These are phyloP conservation scores for Sclerospora graminicola DNA, from an alignment of 352 stramenopile genomes.

Conservation along the genomic window DNA sequence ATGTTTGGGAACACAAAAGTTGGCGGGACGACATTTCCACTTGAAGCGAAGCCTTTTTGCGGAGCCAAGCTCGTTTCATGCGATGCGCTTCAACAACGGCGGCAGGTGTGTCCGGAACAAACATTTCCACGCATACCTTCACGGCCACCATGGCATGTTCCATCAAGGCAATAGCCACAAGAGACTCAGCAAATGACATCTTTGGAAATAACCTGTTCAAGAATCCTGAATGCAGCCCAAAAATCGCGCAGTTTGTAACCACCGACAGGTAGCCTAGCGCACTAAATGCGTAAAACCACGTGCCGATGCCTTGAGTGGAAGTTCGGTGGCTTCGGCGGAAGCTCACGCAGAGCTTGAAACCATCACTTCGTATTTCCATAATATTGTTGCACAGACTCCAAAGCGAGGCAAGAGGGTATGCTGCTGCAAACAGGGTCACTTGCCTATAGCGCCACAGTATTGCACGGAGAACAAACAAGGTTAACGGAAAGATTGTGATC, in stretches of 20 bases:
- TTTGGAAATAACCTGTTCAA: conserved; percentile 57
- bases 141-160: conserved; percentile 73
- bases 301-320: conserved; percentile 79
- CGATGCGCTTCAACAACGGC: conserved; percentile 53
- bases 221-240: conserved; percentile 86
- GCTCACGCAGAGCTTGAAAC: conserved; percentile 89
- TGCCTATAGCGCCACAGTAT: conserved; percentile 48
- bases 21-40: conserved; percentile 55
- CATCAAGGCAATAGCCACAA: conserved; percentile 49
- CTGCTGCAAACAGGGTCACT: conserved; percentile 90
- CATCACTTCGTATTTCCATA: conserved; percentile 91
- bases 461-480: neutral
- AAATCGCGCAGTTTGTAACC: conserved; percentile 91
- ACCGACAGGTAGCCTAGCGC: conserved; percentile 87
- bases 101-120: conserved; percentile 59
- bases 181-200: conserved; percentile 43
- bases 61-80: conserved; percentile 46
- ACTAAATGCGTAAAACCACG: conserved; percentile 88
- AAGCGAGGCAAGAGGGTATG: conserved; percentile 88
- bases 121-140: conserved; percentile 74
- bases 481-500: neutral
- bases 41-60: conserved; percentile 68
- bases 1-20: conserved; percentile 18
- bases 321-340: conserved; percentile 63
- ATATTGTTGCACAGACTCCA: conserved; percentile 92